Evolutionary conservation across 2,329 filamentous ascomycete genomes (phyloP).

Genomic region (Botrytis fragariae): DNA sequence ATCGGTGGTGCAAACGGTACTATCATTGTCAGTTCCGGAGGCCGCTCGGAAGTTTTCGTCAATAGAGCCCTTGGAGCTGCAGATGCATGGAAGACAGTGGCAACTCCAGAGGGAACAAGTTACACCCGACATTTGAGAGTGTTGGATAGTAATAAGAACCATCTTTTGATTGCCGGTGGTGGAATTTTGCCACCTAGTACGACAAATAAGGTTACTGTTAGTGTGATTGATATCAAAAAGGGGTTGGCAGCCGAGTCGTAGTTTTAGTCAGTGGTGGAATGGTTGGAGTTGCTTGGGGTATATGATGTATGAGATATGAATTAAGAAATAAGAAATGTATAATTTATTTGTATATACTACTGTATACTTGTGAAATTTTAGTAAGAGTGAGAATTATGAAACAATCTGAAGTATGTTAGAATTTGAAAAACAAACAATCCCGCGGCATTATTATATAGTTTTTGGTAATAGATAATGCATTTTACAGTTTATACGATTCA

Average conservation of each 20-base stretch:
- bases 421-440: neutral
- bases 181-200: slow-evolving; percentile 35
- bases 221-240: slow-evolving; percentile 35
- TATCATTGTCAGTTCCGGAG: slow-evolving; percentile 35
- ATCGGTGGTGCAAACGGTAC: slow-evolving; percentile 36
- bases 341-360: neutral
- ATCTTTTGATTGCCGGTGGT: slow-evolving; percentile 36
- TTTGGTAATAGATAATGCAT: neutral
- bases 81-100: slow-evolving; percentile 33
- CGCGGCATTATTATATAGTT: neutral
- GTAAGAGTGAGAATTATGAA: neutral
- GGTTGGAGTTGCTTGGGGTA: neutral
- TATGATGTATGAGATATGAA: neutral
- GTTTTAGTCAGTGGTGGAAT: neutral
- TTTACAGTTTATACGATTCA: neutral
- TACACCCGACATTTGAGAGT: slow-evolving; percentile 37
- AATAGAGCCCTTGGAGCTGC: slow-evolving; percentile 35
- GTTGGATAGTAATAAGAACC: slow-evolving; percentile 31
- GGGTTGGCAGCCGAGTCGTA: slow-evolving; percentile 22
- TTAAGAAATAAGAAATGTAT: neutral
- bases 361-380: neutral
- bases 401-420: neutral
- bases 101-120: slow-evolving; percentile 31
- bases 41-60: slow-evolving; percentile 32
- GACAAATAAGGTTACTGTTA: slow-evolving; percentile 36